Evolutionary conservation across 78 protist species (phyloP), one percentile per base, ranked within the genome.

Genomic region (Planoprotostelium fungivorum): DNA sequence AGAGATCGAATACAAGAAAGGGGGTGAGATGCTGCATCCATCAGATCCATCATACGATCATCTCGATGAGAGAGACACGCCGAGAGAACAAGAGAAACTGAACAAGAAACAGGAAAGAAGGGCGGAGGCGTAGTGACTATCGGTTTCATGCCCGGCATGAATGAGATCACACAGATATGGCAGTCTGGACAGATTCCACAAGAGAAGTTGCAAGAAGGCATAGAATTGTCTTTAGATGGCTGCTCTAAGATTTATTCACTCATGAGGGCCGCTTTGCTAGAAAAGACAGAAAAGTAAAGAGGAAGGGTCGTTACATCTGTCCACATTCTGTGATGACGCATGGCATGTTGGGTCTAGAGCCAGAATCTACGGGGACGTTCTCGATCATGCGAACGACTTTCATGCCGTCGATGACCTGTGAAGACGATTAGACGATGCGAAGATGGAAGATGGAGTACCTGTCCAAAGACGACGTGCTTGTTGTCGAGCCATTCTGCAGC

Each of bases 391-490:
- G 89, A 35, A 97, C 95, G 1, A 88, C 85, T 23, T 91, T 86
- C 96, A 97, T 92, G 36, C 97, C 98, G 37, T 95, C 98, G 37
- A 96, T 91, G 29, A 97, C 98, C 38, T 73, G 23, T 0, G 34
- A 88, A 83, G 16, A 88, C 39, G 63, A 35, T 36, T n/a, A n/a
- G n/a, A n/a, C 87, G 16, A 85, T 36, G 5, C 16, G 63, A 85
- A 25, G 16, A 85, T 35, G 36, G 5, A 5, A 25, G 87, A 16
- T 16, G 87, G 5, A 5, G 5, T 85, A 95, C 94, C 87, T 89
- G 84, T 36, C 99, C 99, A 89, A 98, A 98, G 39, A 98, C 99
- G 0, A 98, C 99, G 96, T 99, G 99, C 95, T 98, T 96, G 84
- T 94, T 95, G 93, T 99, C 99, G 28, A 99, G 92, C 97, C 97